Evolutionary conservation across 2,329 filamentous ascomycete species (phyloP).

Genomic region (Chaetomium strumarium): DNA sequence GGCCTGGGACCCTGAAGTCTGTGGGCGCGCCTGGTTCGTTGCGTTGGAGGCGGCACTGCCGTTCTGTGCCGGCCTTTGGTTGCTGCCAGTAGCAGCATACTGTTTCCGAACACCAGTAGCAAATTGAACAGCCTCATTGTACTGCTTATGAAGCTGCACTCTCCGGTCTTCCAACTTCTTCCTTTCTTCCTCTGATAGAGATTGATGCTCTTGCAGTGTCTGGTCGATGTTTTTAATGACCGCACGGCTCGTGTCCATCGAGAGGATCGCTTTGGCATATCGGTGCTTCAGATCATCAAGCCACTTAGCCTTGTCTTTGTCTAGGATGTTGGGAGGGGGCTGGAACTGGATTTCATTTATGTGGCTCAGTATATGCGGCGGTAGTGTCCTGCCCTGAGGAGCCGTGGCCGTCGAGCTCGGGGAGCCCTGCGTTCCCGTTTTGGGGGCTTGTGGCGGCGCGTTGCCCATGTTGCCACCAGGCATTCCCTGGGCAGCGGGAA

Average conservation of each 20-base stretch:
- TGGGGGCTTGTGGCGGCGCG: conserved; percentile 1
- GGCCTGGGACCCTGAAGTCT: conserved; percentile 8
- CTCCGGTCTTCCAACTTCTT: conserved; percentile 40
- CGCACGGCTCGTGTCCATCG: conserved; percentile 43
- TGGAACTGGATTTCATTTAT: conserved; percentile 44
- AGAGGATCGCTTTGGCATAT: conserved; percentile 43
- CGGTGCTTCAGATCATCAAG: conserved; percentile 41
- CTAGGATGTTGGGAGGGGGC: conserved; percentile 37
- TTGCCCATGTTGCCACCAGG: conserved; percentile 14
- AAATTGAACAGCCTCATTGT: conserved; percentile 43
- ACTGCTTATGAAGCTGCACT: conserved; percentile 39
- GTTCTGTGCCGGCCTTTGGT: conserved; percentile 22
- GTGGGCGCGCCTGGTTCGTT: conserved; percentile 16
- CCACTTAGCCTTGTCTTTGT: conserved; percentile 45
- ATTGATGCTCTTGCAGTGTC: conserved; percentile 37
- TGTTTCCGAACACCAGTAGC: conserved; percentile 44
- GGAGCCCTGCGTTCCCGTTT: conserved; percentile 1
- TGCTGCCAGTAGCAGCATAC: conserved; percentile 33
- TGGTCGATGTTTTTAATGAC: conserved; percentile 38
- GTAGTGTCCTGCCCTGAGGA: conserved; percentile 25
- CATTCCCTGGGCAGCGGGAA: conserved; percentile 9
- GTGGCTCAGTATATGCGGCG: conserved; percentile 42
- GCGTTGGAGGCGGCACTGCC: conserved; percentile 15
- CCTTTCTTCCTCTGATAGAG: conserved; percentile 42
- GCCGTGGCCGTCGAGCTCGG: conserved; percentile 4